Base-by-base conservation (phyloP, 2,329 filamentous ascomycete species). In the Thelonectria olida region DNA sequence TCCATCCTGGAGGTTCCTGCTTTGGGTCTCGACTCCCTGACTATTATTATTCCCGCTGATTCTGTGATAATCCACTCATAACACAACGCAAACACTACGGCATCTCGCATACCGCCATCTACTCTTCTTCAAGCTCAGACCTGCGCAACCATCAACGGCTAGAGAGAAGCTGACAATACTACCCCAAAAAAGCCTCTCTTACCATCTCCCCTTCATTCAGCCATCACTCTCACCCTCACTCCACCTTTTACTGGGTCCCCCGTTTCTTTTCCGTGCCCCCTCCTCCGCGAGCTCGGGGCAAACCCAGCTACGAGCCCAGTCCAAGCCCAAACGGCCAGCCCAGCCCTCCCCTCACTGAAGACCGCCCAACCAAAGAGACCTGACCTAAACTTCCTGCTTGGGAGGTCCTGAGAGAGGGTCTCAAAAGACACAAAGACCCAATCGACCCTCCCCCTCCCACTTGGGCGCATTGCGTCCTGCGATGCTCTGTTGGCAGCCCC, bases 1-100 rank as follows among this genome's bases (percentile, higher is more conserved):
- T 78, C 76, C 77, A 69, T 73, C 71, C 67, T 73, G 77, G 77
- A 79, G 77, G 65, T 76, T 79, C 60, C 70, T 77, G 61, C 77
- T 76, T 64, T 75, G 76, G 77, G 72, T 75, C 62, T 66, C 73
- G 69, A 76, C 76, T 64, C 76, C 76, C 69, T 79, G 77, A 79
- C 75, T 73, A 66, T 57, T 54, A 57, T 49, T 54, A 57, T 49
- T 56, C 42, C 62, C 62, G 57, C 50, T 55, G 42, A 47, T 42
- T 15, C 36, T 48, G 44, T 56, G 39, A 53, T 64, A 45, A 47
- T 58, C 49, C 25, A 54, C 54, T 25, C 41, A 53, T 34, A 47
- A 52, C 22, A 52, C 47, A 22, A 49, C 20, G 41, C 51, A 50
- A 49, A 27, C 56, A 34, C 57, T 58, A 44, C 50, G 23, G 51